Base-by-base conservation (phyloP, 345 rosid species). In the Citrus unshiu region DNA sequence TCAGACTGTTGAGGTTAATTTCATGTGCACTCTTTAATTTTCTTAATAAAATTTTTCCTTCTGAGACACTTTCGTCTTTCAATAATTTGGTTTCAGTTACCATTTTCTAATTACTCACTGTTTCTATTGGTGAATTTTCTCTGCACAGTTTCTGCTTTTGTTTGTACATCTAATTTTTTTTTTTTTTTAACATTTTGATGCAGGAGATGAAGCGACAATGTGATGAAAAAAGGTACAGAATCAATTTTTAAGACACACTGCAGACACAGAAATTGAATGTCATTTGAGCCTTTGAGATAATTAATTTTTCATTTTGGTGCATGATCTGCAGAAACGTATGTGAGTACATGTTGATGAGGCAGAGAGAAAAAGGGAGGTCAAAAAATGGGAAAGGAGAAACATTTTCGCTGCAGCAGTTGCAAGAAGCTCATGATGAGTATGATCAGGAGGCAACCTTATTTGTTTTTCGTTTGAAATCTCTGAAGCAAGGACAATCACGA, bases 141-240 rank as follows among this genome's bases (percentile, higher is more conserved):
- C 13, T 16, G 68, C 75, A 12, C 24, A 4, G 21, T 22, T 75
- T 40, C 57, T 75, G 59, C 3, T 63, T 19, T 43, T 43, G 21
- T 62, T 76, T 27, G 19, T 61, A 56, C 10, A 13, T 74, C 70
- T 63, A 58, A 34, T 2, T 22, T 71, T 68, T 29, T 29, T 30
- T 19, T 74, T 10, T 34, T 4, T 34, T 32, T 3, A 32, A 62
- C 37, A 37, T 80, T 70, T 73, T 78, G 80, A 79, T 86, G 90
- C 97, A 96, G 99, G 98, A 94, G 84, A 96, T 96, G 99, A 89
- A 91, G 90, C 91, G 80, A 68, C 97, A 90, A 70, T 96, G 99
- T 69, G 98, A 96, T 80, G 99, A 93, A 74, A 96, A 94, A 91
- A 92, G 98, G 98, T 96, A 63, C 29, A 49, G n/a, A 81, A 57